A percentile compares a stretch with the other conserved stretches of the same genome.
These are phyloP conservation scores for Gymnopilus dilepis DNA, from an alignment of 768 basidiomycete genomes.

Conservation along the genomic window DNA sequence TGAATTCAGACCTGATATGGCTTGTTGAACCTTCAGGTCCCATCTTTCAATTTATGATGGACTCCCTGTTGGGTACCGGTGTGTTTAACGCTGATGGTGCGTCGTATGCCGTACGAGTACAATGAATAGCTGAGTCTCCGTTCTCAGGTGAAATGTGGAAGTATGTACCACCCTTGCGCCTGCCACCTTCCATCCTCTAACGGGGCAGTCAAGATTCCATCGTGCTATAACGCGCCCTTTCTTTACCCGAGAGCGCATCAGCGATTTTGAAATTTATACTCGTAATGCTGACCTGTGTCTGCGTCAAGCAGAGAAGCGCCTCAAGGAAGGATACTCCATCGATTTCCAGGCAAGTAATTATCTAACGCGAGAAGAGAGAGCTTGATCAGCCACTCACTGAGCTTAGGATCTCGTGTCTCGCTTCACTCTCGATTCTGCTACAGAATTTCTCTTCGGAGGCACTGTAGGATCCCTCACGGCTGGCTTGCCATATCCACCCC, in stretches of 20 bases:
- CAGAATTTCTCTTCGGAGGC: conserved; percentile 62
- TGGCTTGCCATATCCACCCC: conserved; percentile 54
- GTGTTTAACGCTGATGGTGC: conserved; percentile 66
- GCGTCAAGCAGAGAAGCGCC: conserved; percentile 46
- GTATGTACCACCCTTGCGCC: conserved; percentile 36
- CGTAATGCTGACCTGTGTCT: conserved; percentile 57
- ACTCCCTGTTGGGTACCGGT: conserved; percentile 54
- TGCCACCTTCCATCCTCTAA: too few species aligned
- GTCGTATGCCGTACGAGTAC: conserved; percentile 15
- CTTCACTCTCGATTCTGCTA: conserved; percentile 71
- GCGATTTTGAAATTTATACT: conserved; percentile 67
- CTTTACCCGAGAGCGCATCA: conserved; percentile 65
- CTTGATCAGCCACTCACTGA: not conserved
- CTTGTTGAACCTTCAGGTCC: conserved; percentile 22
- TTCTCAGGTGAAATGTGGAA: conserved; percentile 71
- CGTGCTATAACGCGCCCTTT: conserved; percentile 73
- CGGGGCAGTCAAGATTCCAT: conserved; percentile 51
- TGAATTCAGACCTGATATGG: too few species aligned
- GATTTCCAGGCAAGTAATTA: conserved; percentile 57
- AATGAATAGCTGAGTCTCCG: not conserved
- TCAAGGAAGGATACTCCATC: conserved; percentile 52
- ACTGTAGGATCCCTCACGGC: conserved; percentile 54
- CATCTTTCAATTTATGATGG: conserved; percentile 31
- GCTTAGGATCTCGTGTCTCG: conserved; percentile 45
- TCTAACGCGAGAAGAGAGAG: not conserved